phyloP scores from a whole-genome alignment of 2,329 filamentous ascomycete species.

The Parascedosporium putredinis region DNA sequence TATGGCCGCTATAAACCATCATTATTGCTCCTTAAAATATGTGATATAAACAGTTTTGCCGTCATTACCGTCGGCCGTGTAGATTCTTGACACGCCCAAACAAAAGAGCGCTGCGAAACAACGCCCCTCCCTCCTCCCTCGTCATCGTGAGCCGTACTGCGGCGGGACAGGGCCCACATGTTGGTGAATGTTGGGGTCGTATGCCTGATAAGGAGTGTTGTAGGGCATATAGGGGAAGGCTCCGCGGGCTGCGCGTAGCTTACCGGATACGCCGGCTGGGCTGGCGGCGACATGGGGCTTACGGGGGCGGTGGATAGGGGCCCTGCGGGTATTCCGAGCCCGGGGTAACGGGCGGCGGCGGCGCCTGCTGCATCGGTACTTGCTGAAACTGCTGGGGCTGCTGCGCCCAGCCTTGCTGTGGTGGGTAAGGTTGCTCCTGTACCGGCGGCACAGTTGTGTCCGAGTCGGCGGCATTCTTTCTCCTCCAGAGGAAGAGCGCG shows the following conservation, averaged over 20 bases:
- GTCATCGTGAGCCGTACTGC: not conserved
- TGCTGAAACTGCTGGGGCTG: not conserved
- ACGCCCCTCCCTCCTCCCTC: no score
- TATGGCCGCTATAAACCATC: no score
- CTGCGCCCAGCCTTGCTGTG: not conserved
- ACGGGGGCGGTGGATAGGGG: not conserved
- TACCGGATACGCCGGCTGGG: not conserved
- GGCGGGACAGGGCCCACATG: not conserved
- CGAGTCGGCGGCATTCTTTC: not conserved
- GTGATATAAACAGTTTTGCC: no score
- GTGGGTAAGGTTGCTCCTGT: not conserved
- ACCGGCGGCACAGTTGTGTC: not conserved
- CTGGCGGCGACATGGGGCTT: not conserved
- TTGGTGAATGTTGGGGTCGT: not conserved
- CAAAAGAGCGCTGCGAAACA: no score
- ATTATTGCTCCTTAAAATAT: no score
- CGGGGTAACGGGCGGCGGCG: not conserved
- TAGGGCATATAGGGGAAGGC: not conserved
- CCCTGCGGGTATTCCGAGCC: not conserved
- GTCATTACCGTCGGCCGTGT: no score
- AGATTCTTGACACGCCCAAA: no score
- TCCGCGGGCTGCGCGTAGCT: not conserved
- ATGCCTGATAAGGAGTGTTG: not conserved
- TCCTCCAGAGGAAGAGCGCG: conserved; percentile 1
- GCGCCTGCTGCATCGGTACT: no score